Conservation (phyloP, 768 basidiomycete genomes). For the Boletus eberwhitei region DNA sequence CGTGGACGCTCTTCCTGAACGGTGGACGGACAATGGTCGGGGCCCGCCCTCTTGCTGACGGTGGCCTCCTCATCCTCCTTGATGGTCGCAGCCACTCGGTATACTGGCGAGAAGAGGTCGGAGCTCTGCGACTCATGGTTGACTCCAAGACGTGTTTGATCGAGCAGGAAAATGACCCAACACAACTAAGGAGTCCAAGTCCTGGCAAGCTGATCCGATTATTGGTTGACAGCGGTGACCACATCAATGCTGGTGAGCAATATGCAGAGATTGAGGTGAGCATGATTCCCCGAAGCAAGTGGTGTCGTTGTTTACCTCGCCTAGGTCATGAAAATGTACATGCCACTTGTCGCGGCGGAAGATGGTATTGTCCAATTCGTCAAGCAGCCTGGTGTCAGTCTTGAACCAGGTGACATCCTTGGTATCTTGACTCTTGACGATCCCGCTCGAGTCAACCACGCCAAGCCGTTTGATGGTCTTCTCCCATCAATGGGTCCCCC, state of each 20-base stretch:
- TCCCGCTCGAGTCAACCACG: conserved; percentile 93
- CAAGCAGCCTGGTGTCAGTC: conserved; percentile 96
- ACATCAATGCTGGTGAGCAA: conserved; percentile 92
- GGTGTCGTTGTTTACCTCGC: conserved; percentile 1
- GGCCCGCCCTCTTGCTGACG: conserved; percentile 89
- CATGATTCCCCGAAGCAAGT: background rate
- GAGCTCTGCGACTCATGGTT: conserved; percentile 86
- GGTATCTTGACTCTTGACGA: conserved; percentile 97
- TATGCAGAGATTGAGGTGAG: conserved; percentile 97
- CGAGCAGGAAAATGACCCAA: conserved; percentile 99
- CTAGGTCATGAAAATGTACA: conserved; percentile 99
- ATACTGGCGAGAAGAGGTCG: conserved; percentile 98
- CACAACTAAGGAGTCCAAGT: conserved; percentile 91
- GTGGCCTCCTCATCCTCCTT: conserved; percentile 86
- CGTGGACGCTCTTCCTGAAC: conserved; percentile 95
- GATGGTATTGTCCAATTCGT: conserved; percentile 93
- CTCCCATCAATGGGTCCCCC: conserved; percentile 86
- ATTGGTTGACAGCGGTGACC: conserved; percentile 95
- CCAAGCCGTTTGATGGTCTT: conserved; percentile 96
- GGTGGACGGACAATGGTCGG: conserved; percentile 92
- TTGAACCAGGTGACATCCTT: conserved; percentile 95
- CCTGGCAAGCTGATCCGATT: conserved; percentile 95
- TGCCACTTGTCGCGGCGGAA: conserved; percentile 93
- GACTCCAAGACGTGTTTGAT: conserved; percentile 98
- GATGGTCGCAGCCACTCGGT: conserved; percentile 95